Conservation (phyloP, 139 green algal species). For the Dunaliella primolecta region DNA sequence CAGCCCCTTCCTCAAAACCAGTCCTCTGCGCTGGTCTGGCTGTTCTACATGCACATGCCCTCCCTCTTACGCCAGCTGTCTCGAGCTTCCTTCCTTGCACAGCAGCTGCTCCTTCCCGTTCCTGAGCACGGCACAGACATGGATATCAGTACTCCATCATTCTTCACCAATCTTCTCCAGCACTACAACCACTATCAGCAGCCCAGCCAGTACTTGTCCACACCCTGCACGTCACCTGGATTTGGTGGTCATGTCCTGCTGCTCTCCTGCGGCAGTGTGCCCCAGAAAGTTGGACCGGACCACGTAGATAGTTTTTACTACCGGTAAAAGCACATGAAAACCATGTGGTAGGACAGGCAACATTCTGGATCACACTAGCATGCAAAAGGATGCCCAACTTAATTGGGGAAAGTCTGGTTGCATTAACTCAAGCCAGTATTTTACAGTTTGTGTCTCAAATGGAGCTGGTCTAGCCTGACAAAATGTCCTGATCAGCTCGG, state of each 20-base stretch:
- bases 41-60: slow-evolving; percentile 58
- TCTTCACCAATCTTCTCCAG: background rate
- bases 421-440: too few species aligned
- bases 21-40: slow-evolving; percentile 20
- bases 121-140: background rate
- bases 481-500: too few species aligned
- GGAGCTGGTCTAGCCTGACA: too few species aligned
- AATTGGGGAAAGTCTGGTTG: too few species aligned
- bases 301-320: slow-evolving; percentile 22
- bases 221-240: background rate
- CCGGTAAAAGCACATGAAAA: slow-evolving; percentile 1
- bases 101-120: slow-evolving; percentile 47
- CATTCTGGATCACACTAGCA: too few species aligned
- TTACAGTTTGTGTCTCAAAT: too few species aligned
- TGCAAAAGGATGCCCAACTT: too few species aligned
- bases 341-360: too few species aligned
- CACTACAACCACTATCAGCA: slow-evolving; percentile 30
- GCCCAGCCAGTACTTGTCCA: background rate
- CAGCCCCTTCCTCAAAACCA: slow-evolving; percentile 37
- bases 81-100: slow-evolving; percentile 38
- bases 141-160: background rate
- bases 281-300: slow-evolving; percentile 17
- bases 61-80: slow-evolving; percentile 36
- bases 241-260: slow-evolving; percentile 7
- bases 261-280: background rate